Evolutionary conservation across 1,284 basidiomycete genomes (phyloP).

Genomic region (Pterulicium gracile): DNA sequence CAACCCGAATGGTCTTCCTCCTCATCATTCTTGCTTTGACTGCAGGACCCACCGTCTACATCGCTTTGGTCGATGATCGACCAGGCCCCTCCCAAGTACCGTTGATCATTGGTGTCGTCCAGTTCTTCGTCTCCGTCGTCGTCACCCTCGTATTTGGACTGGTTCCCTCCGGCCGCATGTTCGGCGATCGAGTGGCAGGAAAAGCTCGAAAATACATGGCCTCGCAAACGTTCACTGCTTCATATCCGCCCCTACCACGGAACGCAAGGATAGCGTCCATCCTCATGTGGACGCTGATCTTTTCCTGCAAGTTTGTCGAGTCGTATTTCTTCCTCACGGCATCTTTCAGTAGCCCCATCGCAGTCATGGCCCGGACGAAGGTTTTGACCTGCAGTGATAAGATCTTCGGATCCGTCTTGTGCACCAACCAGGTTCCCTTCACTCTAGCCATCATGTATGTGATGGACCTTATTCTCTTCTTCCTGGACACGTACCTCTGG

Average conservation of each 20-base stretch:
- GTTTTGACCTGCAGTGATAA: slow-evolving; percentile 81
- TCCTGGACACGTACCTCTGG: slow-evolving; percentile 97
- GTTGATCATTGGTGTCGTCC: slow-evolving; percentile 79
- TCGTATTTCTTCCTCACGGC: slow-evolving; percentile 94
- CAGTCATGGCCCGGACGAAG: slow-evolving; percentile 86
- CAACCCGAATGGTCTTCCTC: slow-evolving; percentile 80
- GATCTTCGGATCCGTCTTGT: slow-evolving; percentile 69
- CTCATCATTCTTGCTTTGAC: slow-evolving; percentile 80
- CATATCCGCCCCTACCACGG: slow-evolving; percentile 70
- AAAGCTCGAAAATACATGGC: slow-evolving; percentile 93
- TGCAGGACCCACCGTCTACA: slow-evolving; percentile 84
- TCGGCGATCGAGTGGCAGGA: slow-evolving; percentile 90
- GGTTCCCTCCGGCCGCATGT: slow-evolving; percentile 88
- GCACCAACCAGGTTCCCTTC: slow-evolving; percentile 84
- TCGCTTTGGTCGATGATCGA: slow-evolving; percentile 67
- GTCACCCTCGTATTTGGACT: slow-evolving; percentile 74
- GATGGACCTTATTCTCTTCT: slow-evolving; percentile 93
- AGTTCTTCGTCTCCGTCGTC: slow-evolving; percentile 80
- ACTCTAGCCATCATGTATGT: slow-evolving; percentile 92
- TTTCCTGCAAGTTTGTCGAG: slow-evolving; percentile 86
- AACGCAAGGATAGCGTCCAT: slow-evolving; percentile 71
- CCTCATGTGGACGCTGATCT: slow-evolving; percentile 82
- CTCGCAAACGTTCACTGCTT: slow-evolving; percentile 93
- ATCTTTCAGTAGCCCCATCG: slow-evolving; percentile 85
- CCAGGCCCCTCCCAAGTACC: slow-evolving; percentile 47